phyloP scores from a whole-genome alignment of 768 basidiomycete species.

The Tylopilus vinaceipallidus region DNA sequence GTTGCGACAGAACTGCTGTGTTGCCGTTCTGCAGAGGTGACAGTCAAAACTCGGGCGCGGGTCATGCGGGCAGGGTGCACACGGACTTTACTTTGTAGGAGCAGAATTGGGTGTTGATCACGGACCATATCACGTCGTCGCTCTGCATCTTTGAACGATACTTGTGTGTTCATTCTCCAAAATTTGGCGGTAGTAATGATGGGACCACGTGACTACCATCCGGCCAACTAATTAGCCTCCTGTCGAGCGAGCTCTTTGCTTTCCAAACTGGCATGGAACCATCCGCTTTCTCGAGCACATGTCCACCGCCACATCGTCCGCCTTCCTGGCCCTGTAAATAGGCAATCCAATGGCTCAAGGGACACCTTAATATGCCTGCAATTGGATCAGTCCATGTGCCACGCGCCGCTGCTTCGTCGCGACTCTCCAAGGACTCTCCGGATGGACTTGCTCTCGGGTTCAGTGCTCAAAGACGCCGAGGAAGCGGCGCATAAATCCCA shows the following conservation, averaged over 20 bases:
- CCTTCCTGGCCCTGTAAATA: too few species aligned
- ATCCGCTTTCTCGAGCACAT: too few species aligned
- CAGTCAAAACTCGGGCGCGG: slow-evolving; percentile 9
- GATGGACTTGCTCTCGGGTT: too few species aligned
- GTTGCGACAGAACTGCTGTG: slow-evolving; percentile 98
- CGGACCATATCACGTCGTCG: slow-evolving; percentile 99
- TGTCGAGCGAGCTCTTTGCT: too few species aligned
- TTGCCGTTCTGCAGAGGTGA: slow-evolving; percentile 64
- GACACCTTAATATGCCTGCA: neutral
- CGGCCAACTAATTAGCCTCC: too few species aligned
- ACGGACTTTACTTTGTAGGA: slow-evolving; percentile 99
- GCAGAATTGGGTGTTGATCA: slow-evolving; percentile 93
- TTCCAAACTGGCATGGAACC: too few species aligned
- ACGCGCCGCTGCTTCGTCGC: neutral
- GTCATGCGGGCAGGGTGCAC: neutral
- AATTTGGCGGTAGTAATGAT: too few species aligned
- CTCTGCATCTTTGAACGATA: slow-evolving; percentile 88
- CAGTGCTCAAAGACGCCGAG: too few species aligned
- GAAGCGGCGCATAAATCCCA: neutral
- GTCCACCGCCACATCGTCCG: too few species aligned
- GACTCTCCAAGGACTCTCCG: neutral
- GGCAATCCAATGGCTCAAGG: too few species aligned
- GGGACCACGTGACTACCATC: too few species aligned
- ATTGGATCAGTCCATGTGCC: neutral
- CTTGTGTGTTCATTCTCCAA: too few species aligned